Percentiles rank a stretch among this genome's conserved stretches.
These are phyloP conservation scores for Yarrowia sp. DNA, from an alignment of 805 yeast genomes.

Conservation along the genomic window DNA sequence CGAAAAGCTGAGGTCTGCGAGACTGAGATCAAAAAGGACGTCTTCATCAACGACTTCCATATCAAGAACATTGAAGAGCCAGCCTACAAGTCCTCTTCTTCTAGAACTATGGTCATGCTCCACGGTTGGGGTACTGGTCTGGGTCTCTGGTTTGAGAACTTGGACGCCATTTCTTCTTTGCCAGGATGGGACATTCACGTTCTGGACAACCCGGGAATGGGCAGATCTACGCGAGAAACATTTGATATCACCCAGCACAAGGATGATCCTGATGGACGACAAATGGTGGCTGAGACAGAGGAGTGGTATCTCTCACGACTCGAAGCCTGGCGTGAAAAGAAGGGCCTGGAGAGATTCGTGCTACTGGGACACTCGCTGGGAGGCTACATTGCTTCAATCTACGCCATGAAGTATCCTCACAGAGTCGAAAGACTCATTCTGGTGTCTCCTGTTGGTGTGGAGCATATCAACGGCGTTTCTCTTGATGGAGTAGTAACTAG, in stretches of 20 bases:
- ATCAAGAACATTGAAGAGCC: constrained; percentile 13
- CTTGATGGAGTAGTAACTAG: neutral
- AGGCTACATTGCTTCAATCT: constrained; percentile 72
- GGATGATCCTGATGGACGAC: constrained; percentile 31
- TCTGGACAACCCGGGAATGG: constrained; percentile 75
- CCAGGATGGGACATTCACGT: constrained; percentile 69
- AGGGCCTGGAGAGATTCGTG: constrained; percentile 61
- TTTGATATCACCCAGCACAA: constrained; percentile 27
- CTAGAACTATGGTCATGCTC: constrained; percentile 59
- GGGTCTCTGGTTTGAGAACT: constrained; percentile 71
- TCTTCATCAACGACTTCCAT: constrained; percentile 23
- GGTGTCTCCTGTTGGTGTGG: constrained; percentile 82
- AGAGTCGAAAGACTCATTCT: constrained; percentile 62
- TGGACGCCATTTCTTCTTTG: constrained; percentile 56
- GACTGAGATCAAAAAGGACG: constrained; percentile 8
- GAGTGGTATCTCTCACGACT: constrained; percentile 58
- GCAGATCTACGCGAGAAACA: constrained; percentile 66
- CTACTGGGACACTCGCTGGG: constrained; percentile 82
- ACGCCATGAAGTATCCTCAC: constrained; percentile 64
- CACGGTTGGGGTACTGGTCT: constrained; percentile 87
- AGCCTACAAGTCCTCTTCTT: neutral
- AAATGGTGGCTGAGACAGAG: constrained; percentile 46
- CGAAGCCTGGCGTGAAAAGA: constrained; percentile 66
- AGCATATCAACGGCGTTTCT: constrained; percentile 60
- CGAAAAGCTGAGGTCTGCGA: constrained; percentile 8